Conservation (phyloP, 2,329 filamentous ascomycete species). For the Aspergillus quadricinctus region DNA sequence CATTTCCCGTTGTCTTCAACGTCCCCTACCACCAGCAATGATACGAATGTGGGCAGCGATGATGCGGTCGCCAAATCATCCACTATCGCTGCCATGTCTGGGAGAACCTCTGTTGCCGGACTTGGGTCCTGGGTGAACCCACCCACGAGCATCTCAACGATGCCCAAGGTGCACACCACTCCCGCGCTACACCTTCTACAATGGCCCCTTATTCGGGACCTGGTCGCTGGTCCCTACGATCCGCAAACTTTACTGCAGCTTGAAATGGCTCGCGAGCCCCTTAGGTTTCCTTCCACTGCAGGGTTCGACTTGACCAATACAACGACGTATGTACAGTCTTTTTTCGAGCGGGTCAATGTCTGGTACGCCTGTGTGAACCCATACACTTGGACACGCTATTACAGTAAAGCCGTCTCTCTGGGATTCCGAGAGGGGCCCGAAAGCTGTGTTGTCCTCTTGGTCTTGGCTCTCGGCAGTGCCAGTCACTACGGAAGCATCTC, state of each 20-base stretch:
- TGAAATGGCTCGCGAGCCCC: slow-evolving; percentile 73
- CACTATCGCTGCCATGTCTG: slow-evolving; percentile 8
- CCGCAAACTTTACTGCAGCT: slow-evolving; percentile 77
- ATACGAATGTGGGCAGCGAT: slow-evolving; percentile 58
- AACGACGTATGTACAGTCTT: slow-evolving; percentile 69
- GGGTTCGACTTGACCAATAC: slow-evolving; percentile 71
- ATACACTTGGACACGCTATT: slow-evolving; percentile 72
- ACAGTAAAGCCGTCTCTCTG: slow-evolving; percentile 68
- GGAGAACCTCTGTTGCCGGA: slow-evolving; percentile 55
- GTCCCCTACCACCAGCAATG: slow-evolving; percentile 62
- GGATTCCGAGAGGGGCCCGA: slow-evolving; percentile 75
- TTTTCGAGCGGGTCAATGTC: slow-evolving; percentile 75
- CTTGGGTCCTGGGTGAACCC: slow-evolving; percentile 67
- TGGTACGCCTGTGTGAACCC: slow-evolving; percentile 86
- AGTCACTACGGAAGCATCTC: slow-evolving; percentile 73
- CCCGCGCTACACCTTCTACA: slow-evolving; percentile 65
- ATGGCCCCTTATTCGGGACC: slow-evolving; percentile 71
- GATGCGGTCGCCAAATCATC: slow-evolving; percentile 42
- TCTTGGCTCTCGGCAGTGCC: slow-evolving; percentile 72
- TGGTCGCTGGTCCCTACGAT: slow-evolving; percentile 73
- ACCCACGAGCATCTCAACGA: slow-evolving; percentile 69
- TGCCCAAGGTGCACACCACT: slow-evolving; percentile 81
- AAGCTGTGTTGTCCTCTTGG: slow-evolving; percentile 75
- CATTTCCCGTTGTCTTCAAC: slow-evolving; percentile 49
- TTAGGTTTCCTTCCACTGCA: slow-evolving; percentile 55